Base-by-base conservation (phyloP, 352 stramenopile genomes). In the Globisporangium acanthophoron region DNA sequence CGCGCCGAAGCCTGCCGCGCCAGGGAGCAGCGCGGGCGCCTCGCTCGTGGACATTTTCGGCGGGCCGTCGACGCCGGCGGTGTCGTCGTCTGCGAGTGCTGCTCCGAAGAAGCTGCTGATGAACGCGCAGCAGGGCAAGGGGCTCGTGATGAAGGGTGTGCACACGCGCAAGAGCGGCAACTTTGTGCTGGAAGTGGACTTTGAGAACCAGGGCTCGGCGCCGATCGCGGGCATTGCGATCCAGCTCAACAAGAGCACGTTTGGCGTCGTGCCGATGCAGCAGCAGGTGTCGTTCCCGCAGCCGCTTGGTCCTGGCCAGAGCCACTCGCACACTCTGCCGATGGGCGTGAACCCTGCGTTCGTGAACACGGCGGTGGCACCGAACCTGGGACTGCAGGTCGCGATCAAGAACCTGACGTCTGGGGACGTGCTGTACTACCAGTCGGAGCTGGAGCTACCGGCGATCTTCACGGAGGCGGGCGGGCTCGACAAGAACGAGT, bases 211-310 rank as follows among this genome's bases (percentile, higher is more conserved):
- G 62, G 89, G 85, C 21, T 66, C 88, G 27, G 73, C 96, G 27
- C 81, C 92, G 58, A 90, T 99, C 58, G 59, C 67, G 1, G 78
- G 82, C 11, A 72, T 99, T 33, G 96, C 95, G 37, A 95, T 99
- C 58, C 96, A 99, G 70, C 78, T 99, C 37, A 99, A 99, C 82
- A 99, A 99, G 80, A 98, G 96, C 68, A 96, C 93, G 33, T 98
- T 99, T 71, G 95, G 96, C 40, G 81, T 99, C 15, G 90, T 92
- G 49, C 96, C 96, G 6, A 80, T 91, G 66, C 93, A 96, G 61
- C 90, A 95, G 56, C 90, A 97, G 52, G 88, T 98, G 45, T 75
- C 68, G 13, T 93, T 91, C 65, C 64, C 81, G 7, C 69, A 84
- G 69, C 75, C 73, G 18, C 62, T 92, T 5, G 73, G 69, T 4